Percentiles rank a stretch among this genome's conserved stretches.
phyloP scores from a whole-genome alignment of 176 grass and related monocot genomes.

The Alopecurus myosuroides region DNA sequence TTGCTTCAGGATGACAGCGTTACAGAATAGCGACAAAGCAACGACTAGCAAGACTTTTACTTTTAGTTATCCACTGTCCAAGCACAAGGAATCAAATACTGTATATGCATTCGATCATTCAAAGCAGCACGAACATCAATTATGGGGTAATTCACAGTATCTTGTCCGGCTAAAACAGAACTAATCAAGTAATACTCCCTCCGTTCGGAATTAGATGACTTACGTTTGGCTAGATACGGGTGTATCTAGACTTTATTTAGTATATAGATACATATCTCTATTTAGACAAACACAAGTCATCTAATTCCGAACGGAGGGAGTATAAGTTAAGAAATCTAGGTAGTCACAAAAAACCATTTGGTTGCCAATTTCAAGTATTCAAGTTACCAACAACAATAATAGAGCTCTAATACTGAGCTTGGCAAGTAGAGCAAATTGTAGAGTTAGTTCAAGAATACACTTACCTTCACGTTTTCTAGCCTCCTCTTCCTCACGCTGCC shows the following conservation, averaged over 20 bases:
- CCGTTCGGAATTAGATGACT: too few relatives aligned
- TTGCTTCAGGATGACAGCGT: not conserved
- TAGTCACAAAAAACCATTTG: not conserved
- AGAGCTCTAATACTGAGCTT: not conserved
- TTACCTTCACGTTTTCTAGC: slow-evolving; percentile 74
- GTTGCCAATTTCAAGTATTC: not conserved
- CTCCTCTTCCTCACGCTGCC: slow-evolving; percentile 66
- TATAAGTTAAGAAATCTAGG: not conserved
- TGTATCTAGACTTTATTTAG: too few relatives aligned
- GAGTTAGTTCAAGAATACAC: not conserved
- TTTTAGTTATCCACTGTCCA: not conserved
- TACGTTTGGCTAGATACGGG: too few relatives aligned
- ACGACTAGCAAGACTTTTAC: not conserved
- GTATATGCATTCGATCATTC: not conserved
- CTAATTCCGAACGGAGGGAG: too few relatives aligned
- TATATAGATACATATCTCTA: too few relatives aligned
- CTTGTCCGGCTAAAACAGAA: not conserved
- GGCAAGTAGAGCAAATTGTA: not conserved
- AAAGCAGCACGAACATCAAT: not conserved
- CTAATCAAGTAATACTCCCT: too few relatives aligned
- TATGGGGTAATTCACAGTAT: not conserved
- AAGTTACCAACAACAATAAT: not conserved
- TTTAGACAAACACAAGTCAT: too few relatives aligned
- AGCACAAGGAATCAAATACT: not conserved
- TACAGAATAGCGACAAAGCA: not conserved